These are phyloP conservation scores for Pleurotus pulmonarius DNA, from an alignment of 768 basidiomycete species.

Conservation along the genomic window DNA sequence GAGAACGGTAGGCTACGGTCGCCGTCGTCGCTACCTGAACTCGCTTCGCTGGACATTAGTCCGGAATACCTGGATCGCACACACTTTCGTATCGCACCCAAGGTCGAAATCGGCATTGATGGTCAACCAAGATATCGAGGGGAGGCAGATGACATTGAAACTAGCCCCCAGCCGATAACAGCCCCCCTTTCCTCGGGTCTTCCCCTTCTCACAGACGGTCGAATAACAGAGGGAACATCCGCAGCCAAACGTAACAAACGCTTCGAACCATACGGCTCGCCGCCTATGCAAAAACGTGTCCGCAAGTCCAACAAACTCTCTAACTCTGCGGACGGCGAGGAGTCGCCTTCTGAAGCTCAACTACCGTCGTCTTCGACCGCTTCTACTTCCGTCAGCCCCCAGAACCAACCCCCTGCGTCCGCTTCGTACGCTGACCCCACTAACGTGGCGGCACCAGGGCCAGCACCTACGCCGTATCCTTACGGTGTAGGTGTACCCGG, in stretches of 20 bases:
- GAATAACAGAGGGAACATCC: slow-evolving; percentile 28
- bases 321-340: slow-evolving; percentile 5
- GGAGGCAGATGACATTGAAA: slow-evolving; percentile 71
- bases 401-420: slow-evolving; percentile 1
- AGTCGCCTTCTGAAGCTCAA: slow-evolving; percentile 10
- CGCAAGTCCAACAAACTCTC: slow-evolving; percentile 29
- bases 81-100: slow-evolving; percentile 87
- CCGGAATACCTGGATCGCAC: slow-evolving; percentile 87
- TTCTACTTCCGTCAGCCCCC: slow-evolving; percentile 10
- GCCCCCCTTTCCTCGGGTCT: slow-evolving; percentile 41
- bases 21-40: slow-evolving; percentile 84
- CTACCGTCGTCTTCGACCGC: slow-evolving; percentile 13
- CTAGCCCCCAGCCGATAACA: slow-evolving; percentile 34
- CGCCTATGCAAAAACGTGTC: slow-evolving; percentile 27
- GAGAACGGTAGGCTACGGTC: slow-evolving; percentile 82
- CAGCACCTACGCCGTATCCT: slow-evolving; percentile 25
- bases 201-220: slow-evolving; percentile 47
- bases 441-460: slow-evolving; percentile 12
- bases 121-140: slow-evolving; percentile 81
- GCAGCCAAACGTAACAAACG: slow-evolving; percentile 37
- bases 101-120: slow-evolving; percentile 82
- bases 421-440: slow-evolving; percentile 24
- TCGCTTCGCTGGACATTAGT: slow-evolving; percentile 82
- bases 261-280: slow-evolving; percentile 36
- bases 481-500: slow-evolving; percentile 24